Evolutionary conservation across 192 early-diverging fungal species (phyloP).

Genomic region (Coemansia brasiliensis): DNA sequence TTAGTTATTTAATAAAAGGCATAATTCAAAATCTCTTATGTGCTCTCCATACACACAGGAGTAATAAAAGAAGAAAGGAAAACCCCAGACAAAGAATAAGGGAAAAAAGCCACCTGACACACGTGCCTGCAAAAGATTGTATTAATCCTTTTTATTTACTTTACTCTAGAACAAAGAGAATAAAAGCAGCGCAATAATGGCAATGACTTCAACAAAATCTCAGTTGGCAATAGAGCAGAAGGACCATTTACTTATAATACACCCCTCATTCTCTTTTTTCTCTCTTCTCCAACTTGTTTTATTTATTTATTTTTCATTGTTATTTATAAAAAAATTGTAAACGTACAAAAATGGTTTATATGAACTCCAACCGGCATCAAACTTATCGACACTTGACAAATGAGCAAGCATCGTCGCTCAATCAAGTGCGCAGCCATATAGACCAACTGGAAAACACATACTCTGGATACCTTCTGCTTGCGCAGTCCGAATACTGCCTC

Average conservation of each 20-base stretch:
- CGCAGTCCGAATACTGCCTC: slow-evolving; percentile 36
- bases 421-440: slow-evolving; percentile 15
- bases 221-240: too few species aligned
- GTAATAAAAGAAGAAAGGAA: too few species aligned
- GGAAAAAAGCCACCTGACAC: neutral
- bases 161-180: slow-evolving; percentile 1
- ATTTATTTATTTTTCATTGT: neutral
- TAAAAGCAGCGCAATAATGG: neutral
- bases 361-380: neutral
- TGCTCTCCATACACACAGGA: too few species aligned
- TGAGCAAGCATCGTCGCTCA: slow-evolving; percentile 14
- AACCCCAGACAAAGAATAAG: too few species aligned
- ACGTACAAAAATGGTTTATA: slow-evolving; percentile 9
- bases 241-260: neutral
- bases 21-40: too few species aligned
- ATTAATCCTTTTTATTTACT: slow-evolving; percentile 2
- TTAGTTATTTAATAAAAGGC: neutral
- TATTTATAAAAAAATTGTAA: neutral
- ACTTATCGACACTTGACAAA: slow-evolving; percentile 30
- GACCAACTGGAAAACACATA: slow-evolving; percentile 27
- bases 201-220: neutral
- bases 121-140: neutral
- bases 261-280: neutral
- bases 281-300: neutral
- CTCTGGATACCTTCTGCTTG: slow-evolving; percentile 25